phyloP scores from a whole-genome alignment of 768 basidiomycete genomes.

The Termitomyces eurrhizus region DNA sequence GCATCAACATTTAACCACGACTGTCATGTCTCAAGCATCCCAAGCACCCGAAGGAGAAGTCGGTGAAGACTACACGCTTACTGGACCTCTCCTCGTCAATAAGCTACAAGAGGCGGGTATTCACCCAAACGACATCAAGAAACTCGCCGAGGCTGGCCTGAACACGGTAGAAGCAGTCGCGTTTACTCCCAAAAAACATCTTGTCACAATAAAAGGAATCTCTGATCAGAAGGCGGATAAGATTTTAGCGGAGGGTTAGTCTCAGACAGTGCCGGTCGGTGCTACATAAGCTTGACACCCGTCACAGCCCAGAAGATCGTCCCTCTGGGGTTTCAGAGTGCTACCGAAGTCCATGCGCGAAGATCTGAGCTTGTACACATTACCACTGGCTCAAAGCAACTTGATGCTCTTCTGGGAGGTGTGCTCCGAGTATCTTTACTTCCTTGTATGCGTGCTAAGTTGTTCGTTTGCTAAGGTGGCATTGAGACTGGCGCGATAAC shows the following conservation, averaged over 20 bases:
- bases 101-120: conserved; percentile 91
- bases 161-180: conserved; percentile 95
- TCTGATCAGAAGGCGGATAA: conserved; percentile 97
- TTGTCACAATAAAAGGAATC: conserved; percentile 92
- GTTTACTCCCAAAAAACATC: conserved; percentile 91
- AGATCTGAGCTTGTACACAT: conserved; percentile 94
- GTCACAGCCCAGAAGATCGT: conserved; percentile 87
- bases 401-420: conserved; percentile 96
- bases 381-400: conserved; percentile 93
- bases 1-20: not conserved
- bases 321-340: conserved; percentile 96
- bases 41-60: conserved; percentile 46
- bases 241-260: conserved; percentile 84
- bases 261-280: not conserved
- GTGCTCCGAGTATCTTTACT: conserved; percentile 8
- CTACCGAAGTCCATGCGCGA: conserved; percentile 94
- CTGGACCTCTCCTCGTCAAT: conserved; percentile 79
- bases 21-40: conserved; percentile 53
- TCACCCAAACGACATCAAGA: conserved; percentile 88
- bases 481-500: conserved; percentile 99
- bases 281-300: conserved; percentile 5
- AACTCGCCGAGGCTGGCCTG: conserved; percentile 86
- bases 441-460: conserved; percentile 8
- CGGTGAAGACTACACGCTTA: conserved; percentile 52
- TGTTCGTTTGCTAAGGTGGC: conserved; percentile 53